Evolutionary conservation across 306 rosid genomes (phyloP).

Genomic region (Malus orientalis): DNA sequence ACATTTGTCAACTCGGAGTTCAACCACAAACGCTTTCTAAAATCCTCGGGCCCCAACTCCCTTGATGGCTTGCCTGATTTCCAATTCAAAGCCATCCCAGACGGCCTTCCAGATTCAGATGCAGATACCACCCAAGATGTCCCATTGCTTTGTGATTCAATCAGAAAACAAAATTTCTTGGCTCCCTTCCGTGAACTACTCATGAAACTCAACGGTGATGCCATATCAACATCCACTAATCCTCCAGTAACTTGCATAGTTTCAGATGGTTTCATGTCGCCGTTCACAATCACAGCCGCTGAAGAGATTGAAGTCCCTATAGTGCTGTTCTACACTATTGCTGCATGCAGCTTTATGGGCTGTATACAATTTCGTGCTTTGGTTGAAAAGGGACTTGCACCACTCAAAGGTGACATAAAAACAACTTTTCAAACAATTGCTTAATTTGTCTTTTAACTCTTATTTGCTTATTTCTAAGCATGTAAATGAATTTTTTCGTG

Average conservation of each 20-base stretch:
- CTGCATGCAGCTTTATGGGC: constrained; percentile 4
- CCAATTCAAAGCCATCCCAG: neutral
- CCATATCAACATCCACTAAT: neutral
- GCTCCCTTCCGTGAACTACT: neutral
- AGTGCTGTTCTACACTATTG: neutral
- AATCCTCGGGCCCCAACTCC: no score
- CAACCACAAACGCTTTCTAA: no score
- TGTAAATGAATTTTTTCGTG: neutral
- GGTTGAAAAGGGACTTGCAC: neutral
- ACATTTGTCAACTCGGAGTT: no score
- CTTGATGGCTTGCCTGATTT: no score
- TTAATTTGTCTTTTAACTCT: neutral
- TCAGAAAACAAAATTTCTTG: neutral
- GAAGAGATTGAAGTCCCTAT: neutral
- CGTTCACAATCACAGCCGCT: neutral
- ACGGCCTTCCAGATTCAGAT: neutral
- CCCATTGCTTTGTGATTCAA: neutral
- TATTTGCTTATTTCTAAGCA: neutral
- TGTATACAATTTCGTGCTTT: neutral
- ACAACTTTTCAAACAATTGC: neutral
- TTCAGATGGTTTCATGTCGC: constrained; percentile 4
- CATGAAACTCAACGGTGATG: neutral
- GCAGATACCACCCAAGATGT: neutral
- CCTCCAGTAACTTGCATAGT: neutral
- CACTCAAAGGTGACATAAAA: neutral